Conservation (phyloP, 2,329 filamentous ascomycete species). For the Microdochium paspali region DNA sequence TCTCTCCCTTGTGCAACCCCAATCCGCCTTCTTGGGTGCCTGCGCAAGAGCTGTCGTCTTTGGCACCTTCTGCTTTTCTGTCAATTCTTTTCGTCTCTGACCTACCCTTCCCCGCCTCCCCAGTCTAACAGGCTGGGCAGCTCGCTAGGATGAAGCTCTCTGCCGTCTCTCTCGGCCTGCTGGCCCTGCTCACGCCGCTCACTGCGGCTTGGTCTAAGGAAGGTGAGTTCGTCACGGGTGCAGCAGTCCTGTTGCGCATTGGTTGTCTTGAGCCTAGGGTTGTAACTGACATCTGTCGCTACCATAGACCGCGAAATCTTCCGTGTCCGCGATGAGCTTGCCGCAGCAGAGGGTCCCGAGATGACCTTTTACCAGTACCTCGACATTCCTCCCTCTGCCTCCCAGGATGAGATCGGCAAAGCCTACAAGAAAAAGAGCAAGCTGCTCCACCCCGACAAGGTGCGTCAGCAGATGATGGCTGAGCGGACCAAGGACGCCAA, state of each 20-base stretch:
- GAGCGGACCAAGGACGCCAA: conserved; percentile 50
- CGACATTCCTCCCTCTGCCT: conserved; percentile 62
- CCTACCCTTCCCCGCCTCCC: not conserved
- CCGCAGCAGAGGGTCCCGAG: conserved; percentile 62
- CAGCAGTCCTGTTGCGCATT: no score
- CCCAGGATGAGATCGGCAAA: conserved; percentile 82
- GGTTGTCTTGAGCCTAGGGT: no score
- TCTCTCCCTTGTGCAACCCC: not conserved
- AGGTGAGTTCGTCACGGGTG: no score
- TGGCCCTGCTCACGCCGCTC: conserved; percentile 57
- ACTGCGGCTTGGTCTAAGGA: conserved; percentile 79
- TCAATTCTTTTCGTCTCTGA: not conserved
- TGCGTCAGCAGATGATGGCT: conserved; percentile 70
- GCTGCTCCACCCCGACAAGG: conserved; percentile 89
- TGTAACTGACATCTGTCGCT: no score
- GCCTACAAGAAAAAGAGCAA: conserved; percentile 85
- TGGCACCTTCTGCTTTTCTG: no score
- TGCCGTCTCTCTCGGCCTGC: conserved; percentile 57
- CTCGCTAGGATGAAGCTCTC: conserved; percentile 61
- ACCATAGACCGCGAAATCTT: conserved; percentile 90
- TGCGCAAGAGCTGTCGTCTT: no score
- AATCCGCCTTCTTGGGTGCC: not conserved
- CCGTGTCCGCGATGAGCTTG: conserved; percentile 81
- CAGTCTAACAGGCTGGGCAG: not conserved
- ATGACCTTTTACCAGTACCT: conserved; percentile 94